These are phyloP conservation scores for Colletotrichum brevisporum DNA, from an alignment of 2,329 filamentous ascomycete genomes.

Conservation along the genomic window DNA sequence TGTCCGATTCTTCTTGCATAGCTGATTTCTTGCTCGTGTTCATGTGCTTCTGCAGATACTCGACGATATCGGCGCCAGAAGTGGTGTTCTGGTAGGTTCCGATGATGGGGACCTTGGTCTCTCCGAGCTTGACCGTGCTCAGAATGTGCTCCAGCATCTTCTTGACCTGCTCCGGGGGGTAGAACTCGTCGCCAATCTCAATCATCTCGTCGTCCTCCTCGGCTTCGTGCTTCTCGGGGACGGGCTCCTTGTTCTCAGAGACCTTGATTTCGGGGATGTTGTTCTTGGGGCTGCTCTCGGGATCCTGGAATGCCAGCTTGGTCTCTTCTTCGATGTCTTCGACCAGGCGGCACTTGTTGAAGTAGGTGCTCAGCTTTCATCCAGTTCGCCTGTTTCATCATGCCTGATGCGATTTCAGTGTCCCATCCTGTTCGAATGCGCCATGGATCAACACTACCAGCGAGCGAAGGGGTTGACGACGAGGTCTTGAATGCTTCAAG, in stretches of 20 bases:
- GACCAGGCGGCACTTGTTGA: slow-evolving; percentile 97
- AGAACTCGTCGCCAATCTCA: slow-evolving; percentile 92
- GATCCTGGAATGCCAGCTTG: slow-evolving; percentile 96
- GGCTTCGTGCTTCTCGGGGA: slow-evolving; percentile 65
- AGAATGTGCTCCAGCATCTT: slow-evolving; percentile 90
- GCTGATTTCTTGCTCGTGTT: slow-evolving; percentile 84
- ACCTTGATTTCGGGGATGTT: slow-evolving; percentile 90
- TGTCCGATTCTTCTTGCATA: slow-evolving; percentile 96
- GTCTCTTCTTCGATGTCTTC: slow-evolving; percentile 99
- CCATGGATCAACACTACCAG: too few relatives aligned
- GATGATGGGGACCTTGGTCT: slow-evolving; percentile 95
- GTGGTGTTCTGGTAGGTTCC: slow-evolving; percentile 96
- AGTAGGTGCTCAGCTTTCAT: slow-evolving; percentile 96
- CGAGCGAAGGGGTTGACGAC: slow-evolving; percentile 94
- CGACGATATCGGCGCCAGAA: slow-evolving; percentile 91
- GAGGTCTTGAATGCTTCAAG: slow-evolving; percentile 94
- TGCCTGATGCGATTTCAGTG: slow-evolving; percentile 98
- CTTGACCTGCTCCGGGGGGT: slow-evolving; percentile 89
- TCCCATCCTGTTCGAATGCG: too few relatives aligned
- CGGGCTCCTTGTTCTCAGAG: slow-evolving; percentile 72
- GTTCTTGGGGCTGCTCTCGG: slow-evolving; percentile 77
- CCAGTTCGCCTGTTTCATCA: slow-evolving; percentile 90
- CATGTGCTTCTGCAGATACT: slow-evolving; percentile 93
- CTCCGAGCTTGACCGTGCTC: slow-evolving; percentile 86
- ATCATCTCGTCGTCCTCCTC: slow-evolving; percentile 86